Conservation (phyloP, 768 basidiomycete species). For the Pleurotus ostreatus region DNA sequence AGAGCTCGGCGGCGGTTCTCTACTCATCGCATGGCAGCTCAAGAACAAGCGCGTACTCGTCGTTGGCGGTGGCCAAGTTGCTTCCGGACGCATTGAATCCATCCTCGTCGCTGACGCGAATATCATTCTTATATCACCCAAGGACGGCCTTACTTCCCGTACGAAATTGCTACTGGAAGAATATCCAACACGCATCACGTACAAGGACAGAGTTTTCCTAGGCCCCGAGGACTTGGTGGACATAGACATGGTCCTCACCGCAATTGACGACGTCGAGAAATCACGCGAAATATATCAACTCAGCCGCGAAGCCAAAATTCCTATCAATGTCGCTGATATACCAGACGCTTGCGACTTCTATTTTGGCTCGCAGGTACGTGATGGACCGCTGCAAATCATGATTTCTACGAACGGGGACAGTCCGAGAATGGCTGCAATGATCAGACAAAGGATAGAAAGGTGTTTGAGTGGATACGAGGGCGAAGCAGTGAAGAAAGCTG, state of each 20-base stretch:
- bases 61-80: constrained; percentile 92
- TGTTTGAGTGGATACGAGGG: constrained; percentile 72
- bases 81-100: constrained; percentile 82
- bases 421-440: constrained; percentile 84
- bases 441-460: constrained; percentile 64
- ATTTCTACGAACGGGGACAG: constrained; percentile 93
- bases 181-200: constrained; percentile 53
- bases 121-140: constrained; percentile 76
- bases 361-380: constrained; percentile 90
- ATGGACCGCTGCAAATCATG: constrained; percentile 92
- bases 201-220: constrained; percentile 66
- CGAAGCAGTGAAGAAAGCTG: constrained; percentile 75
- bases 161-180: constrained; percentile 49
- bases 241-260: constrained; percentile 86
- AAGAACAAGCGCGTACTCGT: constrained; percentile 79
- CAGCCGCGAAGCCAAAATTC: constrained; percentile 66
- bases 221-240: constrained; percentile 62
- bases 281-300: constrained; percentile 70
- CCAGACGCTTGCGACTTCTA: constrained; percentile 97
- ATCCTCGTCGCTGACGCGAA: constrained; percentile 77
- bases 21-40: constrained; percentile 94
- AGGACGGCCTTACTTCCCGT: constrained; percentile 57
- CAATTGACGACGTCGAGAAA: constrained; percentile 77
- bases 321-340: constrained; percentile 95
- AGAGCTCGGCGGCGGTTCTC: constrained; percentile 56